Evolutionary conservation across 1,284 basidiomycete species (phyloP).

Genomic region (Coniferiporia weirii): DNA sequence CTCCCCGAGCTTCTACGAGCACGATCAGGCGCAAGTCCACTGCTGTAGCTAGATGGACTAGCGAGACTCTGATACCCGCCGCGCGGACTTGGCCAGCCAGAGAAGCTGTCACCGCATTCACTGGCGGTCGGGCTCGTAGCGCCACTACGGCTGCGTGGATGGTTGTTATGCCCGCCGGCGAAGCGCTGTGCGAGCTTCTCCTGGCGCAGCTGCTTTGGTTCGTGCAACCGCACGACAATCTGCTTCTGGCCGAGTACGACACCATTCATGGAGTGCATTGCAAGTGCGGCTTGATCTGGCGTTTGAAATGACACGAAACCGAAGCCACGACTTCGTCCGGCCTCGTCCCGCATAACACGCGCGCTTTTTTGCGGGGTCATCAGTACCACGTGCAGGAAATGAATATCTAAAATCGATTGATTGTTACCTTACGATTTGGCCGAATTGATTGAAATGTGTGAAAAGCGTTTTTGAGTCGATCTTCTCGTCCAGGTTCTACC

Average conservation of each 20-base stretch:
- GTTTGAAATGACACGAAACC: slow-evolving; percentile 92
- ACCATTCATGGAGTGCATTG: slow-evolving; percentile 80
- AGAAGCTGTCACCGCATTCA: slow-evolving; percentile 69
- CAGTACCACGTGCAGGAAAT: slow-evolving; percentile 13
- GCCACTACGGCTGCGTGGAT: slow-evolving; percentile 70
- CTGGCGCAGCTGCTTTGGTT: slow-evolving; percentile 83
- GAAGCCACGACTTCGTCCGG: slow-evolving; percentile 81
- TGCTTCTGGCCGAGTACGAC: slow-evolving; percentile 64
- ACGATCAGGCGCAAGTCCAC: slow-evolving; percentile 63
- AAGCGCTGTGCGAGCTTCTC: slow-evolving; percentile 83
- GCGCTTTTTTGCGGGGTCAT: slow-evolving; percentile 47
- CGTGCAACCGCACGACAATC: slow-evolving; percentile 82
- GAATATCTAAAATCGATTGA: slow-evolving; percentile 10
- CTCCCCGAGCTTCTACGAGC: slow-evolving; percentile 73
- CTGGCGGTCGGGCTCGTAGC: slow-evolving; percentile 77
- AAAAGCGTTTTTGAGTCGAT: slow-evolving; percentile 82
- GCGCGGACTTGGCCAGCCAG: slow-evolving; percentile 69
- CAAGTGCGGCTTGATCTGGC: slow-evolving; percentile 73
- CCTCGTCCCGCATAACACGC: slow-evolving; percentile 89
- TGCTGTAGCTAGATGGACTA: slow-evolving; percentile 23
- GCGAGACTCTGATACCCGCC: slow-evolving; percentile 32
- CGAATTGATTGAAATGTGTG: slow-evolving; percentile 75
- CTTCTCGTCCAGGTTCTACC: slow-evolving; percentile 76
- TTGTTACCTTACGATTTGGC: slow-evolving; percentile 74
- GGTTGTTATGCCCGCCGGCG: slow-evolving; percentile 56